Evolutionary conservation across 495 filamentous ascomycete genomes (phyloP).

Genomic region (Daldinia loculata): DNA sequence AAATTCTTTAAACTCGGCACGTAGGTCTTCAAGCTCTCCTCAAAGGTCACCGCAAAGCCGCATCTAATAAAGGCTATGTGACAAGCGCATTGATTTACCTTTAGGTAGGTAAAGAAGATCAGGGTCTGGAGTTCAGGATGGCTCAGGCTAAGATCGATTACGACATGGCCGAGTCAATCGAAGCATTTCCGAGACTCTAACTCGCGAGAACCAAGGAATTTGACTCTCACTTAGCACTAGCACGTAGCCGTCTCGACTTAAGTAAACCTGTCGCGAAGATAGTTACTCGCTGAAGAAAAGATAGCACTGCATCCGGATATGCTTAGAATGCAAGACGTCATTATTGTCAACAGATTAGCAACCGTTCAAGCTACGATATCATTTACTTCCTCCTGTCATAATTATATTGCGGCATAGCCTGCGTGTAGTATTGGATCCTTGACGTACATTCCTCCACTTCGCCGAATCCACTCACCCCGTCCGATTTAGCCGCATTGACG

Average conservation of each 20-base stretch:
- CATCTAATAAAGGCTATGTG: neutral
- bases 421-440: neutral
- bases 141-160: constrained; percentile 8
- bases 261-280: neutral
- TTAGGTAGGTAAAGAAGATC: neutral
- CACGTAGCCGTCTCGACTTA: neutral
- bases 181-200: neutral
- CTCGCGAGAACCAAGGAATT: constrained; percentile 6
- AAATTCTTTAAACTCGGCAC: neutral
- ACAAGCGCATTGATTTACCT: neutral
- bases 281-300: neutral
- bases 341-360: neutral
- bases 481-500: neutral
- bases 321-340: neutral
- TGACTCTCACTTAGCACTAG: constrained; percentile 3
- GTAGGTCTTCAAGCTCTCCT: neutral
- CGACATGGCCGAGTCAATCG: constrained; percentile 26
- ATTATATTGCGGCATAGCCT: neutral
- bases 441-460: constrained; percentile 20
- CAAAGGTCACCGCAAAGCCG: neutral
- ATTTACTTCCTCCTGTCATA: neutral
- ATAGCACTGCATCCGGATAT: neutral
- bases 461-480: neutral
- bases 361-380: neutral
- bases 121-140: neutral